Percentiles rank a stretch among this genome's conserved stretches.
phyloP scores from a whole-genome alignment of 768 basidiomycete genomes.

The Phlebiopsis flavidoalba region DNA sequence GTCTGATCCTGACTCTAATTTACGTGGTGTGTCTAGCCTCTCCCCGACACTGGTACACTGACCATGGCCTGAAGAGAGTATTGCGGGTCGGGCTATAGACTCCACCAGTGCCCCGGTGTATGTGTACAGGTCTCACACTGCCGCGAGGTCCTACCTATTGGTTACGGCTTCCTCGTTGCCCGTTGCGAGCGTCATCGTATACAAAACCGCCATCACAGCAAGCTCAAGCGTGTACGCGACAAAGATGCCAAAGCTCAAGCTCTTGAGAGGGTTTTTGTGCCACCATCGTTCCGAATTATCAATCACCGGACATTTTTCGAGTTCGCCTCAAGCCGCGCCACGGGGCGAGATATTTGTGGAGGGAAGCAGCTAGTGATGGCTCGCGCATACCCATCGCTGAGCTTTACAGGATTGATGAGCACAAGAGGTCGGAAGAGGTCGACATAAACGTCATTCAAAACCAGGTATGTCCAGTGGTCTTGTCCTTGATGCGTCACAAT shows the following conservation, averaged over 20 bases:
- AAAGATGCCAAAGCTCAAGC: conserved; percentile 37
- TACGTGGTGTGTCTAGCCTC: neutral
- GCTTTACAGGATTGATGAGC: neutral
- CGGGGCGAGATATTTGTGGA: neutral
- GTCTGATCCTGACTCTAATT: conserved; percentile 21
- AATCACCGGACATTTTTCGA: neutral
- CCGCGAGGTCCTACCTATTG: conserved; percentile 41
- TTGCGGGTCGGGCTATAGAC: neutral
- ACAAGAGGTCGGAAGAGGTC: neutral
- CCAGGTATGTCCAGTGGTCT: neutral
- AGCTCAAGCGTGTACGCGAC: conserved; percentile 46
- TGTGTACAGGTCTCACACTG: conserved; percentile 59
- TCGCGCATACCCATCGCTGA: neutral
- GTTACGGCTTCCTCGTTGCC: conserved; percentile 42
- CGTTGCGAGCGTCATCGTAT: conserved; percentile 52
- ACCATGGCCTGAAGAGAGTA: conserved; percentile 1
- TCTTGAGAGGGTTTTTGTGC: conserved; percentile 19
- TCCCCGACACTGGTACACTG: neutral
- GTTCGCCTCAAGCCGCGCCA: neutral
- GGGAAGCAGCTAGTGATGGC: neutral
- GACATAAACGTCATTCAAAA: neutral
- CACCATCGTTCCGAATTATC: neutral
- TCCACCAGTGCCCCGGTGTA: conserved; percentile 29
- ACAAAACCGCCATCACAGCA: conserved; percentile 51
- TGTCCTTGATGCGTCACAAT: neutral